Conservation (phyloP, 768 basidiomycete species). For the Pleurotus citrinopileatus region DNA sequence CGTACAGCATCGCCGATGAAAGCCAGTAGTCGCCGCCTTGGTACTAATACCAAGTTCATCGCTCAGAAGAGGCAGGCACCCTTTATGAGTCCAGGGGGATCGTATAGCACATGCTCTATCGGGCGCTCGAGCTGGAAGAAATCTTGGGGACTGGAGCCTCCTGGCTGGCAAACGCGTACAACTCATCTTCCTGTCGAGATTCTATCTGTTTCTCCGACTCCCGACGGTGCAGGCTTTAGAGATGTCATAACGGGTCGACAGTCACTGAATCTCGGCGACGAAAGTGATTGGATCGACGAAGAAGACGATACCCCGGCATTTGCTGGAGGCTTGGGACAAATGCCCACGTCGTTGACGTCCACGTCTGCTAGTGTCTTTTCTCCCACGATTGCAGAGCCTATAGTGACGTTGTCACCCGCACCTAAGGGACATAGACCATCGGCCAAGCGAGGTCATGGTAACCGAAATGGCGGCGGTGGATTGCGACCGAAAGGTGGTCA, state of each 20-base stretch:
- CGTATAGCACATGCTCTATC: constrained; percentile 31
- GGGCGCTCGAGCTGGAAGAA: constrained; percentile 86
- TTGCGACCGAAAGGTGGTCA: constrained; percentile 48
- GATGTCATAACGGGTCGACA: constrained; percentile 80
- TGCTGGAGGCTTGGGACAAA: constrained; percentile 78
- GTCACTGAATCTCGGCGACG: constrained; percentile 62
- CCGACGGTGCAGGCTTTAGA: constrained; percentile 48
- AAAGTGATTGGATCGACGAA: constrained; percentile 87
- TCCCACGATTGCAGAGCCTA: constrained; percentile 25
- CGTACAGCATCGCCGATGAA: constrained; percentile 66
- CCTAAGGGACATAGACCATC: constrained; percentile 44
- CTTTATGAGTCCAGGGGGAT: constrained; percentile 54
- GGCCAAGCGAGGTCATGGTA: constrained; percentile 26
- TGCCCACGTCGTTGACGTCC: constrained; percentile 26
- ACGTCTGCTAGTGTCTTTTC: constrained; percentile 9
- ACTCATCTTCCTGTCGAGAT: constrained; percentile 75
- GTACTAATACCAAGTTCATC: constrained; percentile 59
- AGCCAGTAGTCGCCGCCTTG: constrained; percentile 14
- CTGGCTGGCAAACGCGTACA: constrained; percentile 75
- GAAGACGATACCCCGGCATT: constrained; percentile 75
- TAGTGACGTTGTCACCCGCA: constrained; percentile 50
- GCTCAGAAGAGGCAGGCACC: constrained; percentile 81
- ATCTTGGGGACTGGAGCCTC: constrained; percentile 84
- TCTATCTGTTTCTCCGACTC: constrained; percentile 60
- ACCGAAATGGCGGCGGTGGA: constrained; percentile 19